phyloP scores from a whole-genome alignment of 2,329 filamentous ascomycete species.

The Cercospora brassicicola region DNA sequence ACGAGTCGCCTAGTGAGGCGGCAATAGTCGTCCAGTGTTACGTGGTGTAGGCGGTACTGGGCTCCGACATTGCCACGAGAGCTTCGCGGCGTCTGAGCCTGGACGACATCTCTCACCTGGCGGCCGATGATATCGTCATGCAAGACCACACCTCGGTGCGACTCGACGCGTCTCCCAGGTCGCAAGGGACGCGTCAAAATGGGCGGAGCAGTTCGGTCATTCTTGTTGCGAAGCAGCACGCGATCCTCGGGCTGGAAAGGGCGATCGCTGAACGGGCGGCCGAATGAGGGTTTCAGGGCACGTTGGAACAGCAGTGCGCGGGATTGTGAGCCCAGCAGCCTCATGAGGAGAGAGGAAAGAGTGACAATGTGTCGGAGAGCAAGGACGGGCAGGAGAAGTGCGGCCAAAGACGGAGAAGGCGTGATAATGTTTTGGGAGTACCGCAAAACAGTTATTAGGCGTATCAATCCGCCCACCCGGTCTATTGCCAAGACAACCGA shows the following conservation, averaged over 20 bases:
- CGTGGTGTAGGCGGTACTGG: conserved; percentile 60
- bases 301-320: conserved; percentile 6
- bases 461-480: neutral
- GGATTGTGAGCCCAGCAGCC: conserved; percentile 17
- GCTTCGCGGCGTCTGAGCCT: conserved; percentile 43
- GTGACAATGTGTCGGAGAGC: neutral
- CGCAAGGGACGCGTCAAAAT: conserved; percentile 44
- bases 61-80: conserved; percentile 40
- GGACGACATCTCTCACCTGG: conserved; percentile 58
- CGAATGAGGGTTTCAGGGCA: neutral
- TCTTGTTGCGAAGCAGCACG: conserved; percentile 46
- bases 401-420: neutral
- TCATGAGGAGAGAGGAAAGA: conserved; percentile 10
- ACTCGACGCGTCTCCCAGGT: conserved; percentile 37
- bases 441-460: neutral
- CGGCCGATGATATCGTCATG: conserved; percentile 65
- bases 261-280: conserved; percentile 20
- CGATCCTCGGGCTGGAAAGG: conserved; percentile 34
- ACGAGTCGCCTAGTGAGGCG: conserved; percentile 66
- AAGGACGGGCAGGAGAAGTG: neutral
- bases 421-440: neutral
- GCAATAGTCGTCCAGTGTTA: conserved; percentile 73
- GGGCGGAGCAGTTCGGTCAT: conserved; percentile 40
- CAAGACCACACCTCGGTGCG: conserved; percentile 51
- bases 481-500: neutral